Evolutionary conservation across 495 filamentous ascomycete species (phyloP).

Genomic region (Jackrogersella minutella): DNA sequence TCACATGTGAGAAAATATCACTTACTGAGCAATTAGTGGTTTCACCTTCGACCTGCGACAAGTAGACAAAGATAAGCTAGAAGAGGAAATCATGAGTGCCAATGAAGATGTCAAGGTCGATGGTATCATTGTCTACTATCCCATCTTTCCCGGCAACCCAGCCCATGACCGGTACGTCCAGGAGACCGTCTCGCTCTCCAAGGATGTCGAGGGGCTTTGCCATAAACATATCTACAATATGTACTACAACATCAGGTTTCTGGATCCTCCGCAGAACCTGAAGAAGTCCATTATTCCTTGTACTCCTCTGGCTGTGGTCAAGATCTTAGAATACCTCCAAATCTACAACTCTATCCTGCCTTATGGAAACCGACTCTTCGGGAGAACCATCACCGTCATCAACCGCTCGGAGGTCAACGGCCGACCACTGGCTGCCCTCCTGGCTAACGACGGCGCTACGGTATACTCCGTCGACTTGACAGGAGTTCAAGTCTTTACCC

Average conservation of each 20-base stretch:
- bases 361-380: conserved; percentile 91
- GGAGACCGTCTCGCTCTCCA: conserved; percentile 86
- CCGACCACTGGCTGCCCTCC: conserved; percentile 87
- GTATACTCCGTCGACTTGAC: conserved; percentile 95
- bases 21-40: conserved; percentile 64
- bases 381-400: conserved; percentile 90
- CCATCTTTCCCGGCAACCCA: conserved; percentile 80
- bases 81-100: conserved; percentile 82
- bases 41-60: conserved; percentile 85
- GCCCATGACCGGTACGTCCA: conserved; percentile 92
- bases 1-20: conserved; percentile 21
- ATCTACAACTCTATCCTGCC: conserved; percentile 97
- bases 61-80: conserved; percentile 84
- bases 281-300: conserved; percentile 94
- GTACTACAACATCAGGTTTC: conserved; percentile 96
- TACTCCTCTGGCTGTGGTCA: conserved; percentile 93
- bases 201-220: conserved; percentile 95
- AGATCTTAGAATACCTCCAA: conserved; percentile 92
- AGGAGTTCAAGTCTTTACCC: conserved; percentile 89
- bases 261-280: conserved; percentile 75
- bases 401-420: conserved; percentile 96
- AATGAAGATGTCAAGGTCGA: conserved; percentile 81
- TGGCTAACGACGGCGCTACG: conserved; percentile 94
- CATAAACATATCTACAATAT: conserved; percentile 98
- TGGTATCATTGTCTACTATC: conserved; percentile 98